Evolutionary conservation across 1,139 yeast species (phyloP).

Genomic region (Pichia sp.): DNA sequence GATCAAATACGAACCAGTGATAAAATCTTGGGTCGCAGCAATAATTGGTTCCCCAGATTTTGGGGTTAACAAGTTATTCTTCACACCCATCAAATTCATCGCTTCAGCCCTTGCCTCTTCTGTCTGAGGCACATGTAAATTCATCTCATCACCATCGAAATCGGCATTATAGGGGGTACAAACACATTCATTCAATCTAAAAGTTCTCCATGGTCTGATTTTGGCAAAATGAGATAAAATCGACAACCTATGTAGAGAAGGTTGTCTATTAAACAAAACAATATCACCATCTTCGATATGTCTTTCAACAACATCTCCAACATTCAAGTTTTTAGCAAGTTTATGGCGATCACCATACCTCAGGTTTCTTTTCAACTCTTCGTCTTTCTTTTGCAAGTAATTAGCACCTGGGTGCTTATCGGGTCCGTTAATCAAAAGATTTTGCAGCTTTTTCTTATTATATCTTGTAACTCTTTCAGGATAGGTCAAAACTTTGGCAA

Average conservation of each 20-base stretch:
- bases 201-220: constrained; percentile 97
- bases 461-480: constrained; percentile 94
- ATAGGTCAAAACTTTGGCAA: constrained; percentile 90
- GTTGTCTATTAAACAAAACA: constrained; percentile 95
- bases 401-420: constrained; percentile 94
- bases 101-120: constrained; percentile 99
- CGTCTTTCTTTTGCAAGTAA: constrained; percentile 77
- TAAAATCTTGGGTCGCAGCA: constrained; percentile 99
- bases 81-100: constrained; percentile 95
- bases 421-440: constrained; percentile 79
- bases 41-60: constrained; percentile 98
- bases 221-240: constrained; percentile 94
- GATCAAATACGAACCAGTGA: constrained; percentile 89
- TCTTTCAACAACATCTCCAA: constrained; percentile 96
- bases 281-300: constrained; percentile 97
- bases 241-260: constrained; percentile 91
- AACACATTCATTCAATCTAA: constrained; percentile 95
- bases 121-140: constrained; percentile 96
- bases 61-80: constrained; percentile 89
- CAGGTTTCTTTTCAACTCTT: constrained; percentile 79
- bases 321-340: constrained; percentile 67
- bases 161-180: constrained; percentile 99
- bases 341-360: constrained; percentile 82
- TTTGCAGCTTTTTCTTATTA: constrained; percentile 72
- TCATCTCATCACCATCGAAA: constrained; percentile 99